Evolutionary conservation across 2,329 filamentous ascomycete genomes (phyloP), one percentile per base, ranked within the genome.

Genomic region (Graphilbum fragrans): DNA sequence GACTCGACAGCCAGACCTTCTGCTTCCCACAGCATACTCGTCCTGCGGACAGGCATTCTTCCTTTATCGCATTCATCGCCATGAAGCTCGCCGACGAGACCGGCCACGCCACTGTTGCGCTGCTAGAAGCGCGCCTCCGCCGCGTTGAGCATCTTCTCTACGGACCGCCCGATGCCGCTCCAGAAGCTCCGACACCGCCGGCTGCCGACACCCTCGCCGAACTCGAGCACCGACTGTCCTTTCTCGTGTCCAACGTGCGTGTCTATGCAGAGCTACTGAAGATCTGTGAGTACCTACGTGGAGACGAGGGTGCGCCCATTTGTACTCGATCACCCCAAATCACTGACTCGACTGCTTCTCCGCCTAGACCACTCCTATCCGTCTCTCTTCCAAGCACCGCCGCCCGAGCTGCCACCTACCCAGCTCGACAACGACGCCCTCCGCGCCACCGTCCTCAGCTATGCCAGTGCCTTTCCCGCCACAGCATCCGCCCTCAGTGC

Each of bases 71-170:
- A 27, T 7, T 7, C 23, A 27, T 27, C 23, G 12, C 23, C 7
- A 27, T 27, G 23, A 12, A 27, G 7, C 7, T 14, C 8, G 14
- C 74, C 20, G 70, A 76, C 52, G 61, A 67, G 41, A 74, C 70
- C 4, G 67, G 71, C 1, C 58, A 75, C 9, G 62, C 66, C 27
- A 77, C 74, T 1, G 65, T 79, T 45, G 65, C 63, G 34, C 62
- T 77, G 21, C 65, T 80, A 29, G 73, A 77, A 52, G 62, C 68
- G 39, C 74, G 75, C n/a, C 65, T 80, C 11, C 58, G 67, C 16
- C 72, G 74, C 36, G 61, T 79, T 44, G 75, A 80, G 50, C 72
- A 77, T 49, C 56, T 77, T 3, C 63, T 80, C 35, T 67, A 72
- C 50, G 74, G 74, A 21, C 54, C 59, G 23, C 58, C 58, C 2